Evolutionary conservation across 2,329 filamentous ascomycete genomes (phyloP), one percentile per base, ranked within the genome.

Genomic region (Malbranchea cinnamomea): DNA sequence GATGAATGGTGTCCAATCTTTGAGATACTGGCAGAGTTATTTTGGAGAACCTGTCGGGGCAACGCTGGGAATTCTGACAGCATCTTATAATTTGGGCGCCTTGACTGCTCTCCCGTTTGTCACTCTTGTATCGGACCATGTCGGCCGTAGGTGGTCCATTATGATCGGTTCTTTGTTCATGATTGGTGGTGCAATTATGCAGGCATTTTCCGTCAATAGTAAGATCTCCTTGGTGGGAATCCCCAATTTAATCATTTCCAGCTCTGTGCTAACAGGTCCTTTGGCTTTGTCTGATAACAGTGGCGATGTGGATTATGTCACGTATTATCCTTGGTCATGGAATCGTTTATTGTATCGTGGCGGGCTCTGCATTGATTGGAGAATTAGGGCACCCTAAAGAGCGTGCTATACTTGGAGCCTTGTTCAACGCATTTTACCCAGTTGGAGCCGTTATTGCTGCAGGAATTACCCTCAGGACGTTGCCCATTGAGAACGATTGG

Each of bases 311-410:
- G 40, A 67, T 71, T 37, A 48, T 69, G 14, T 56, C 68, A 9
- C 63, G 68, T 25, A 56, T 67, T 37, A 56, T 72, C 14, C 60
- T 72, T 8, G 68, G 68, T 13, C 60, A 64, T 12, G 68, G 68
- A 10, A 67, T 72, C 25, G 62, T 65, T 0, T 68, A 65, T 37
- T 63, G 60, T 33, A 71, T 71, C 34, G 63, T 71, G 23, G 62
- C 64, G 2, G 68, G 63, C 8, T 63, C 67, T 2, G 58, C 63
- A 23, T 49, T 71, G 28, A 68, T 72, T 22, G 67, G 66, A 49
- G 61, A 65, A 42, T 42, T 65, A 24, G 54, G 52, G 5, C 59
- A 65, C 39, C 60, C 61, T 32, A 57, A 61, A 36, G 60, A 65
- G 39, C 56, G 61, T 40, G 59, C 56, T 17, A 54, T 53, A 26